These are phyloP conservation scores for Sugiyamaella novakii DNA, from an alignment of 1,139 yeast species.

Conservation along the genomic window DNA sequence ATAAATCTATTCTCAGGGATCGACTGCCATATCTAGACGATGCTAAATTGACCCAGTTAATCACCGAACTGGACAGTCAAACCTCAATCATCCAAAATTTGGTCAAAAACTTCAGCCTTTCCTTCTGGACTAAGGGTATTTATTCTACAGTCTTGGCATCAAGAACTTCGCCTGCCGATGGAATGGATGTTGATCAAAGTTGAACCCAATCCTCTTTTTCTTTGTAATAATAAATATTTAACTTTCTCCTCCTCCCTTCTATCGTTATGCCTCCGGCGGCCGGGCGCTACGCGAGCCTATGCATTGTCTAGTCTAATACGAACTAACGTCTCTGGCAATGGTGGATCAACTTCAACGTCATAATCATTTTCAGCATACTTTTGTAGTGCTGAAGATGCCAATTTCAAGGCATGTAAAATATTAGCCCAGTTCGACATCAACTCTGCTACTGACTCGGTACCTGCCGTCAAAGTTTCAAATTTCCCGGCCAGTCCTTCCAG, in stretches of 20 bases:
- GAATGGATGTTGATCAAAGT: conserved; percentile 10
- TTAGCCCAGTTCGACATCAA: conserved; percentile 66
- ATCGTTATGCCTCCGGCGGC: background rate
- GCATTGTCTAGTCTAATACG: conserved; percentile 56
- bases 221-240: background rate
- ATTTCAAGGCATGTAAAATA: conserved; percentile 62
- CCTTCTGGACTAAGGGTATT: conserved; percentile 34
- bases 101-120: conserved; percentile 23
- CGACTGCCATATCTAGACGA: conserved; percentile 33
- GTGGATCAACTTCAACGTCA: conserved; percentile 44
- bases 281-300: background rate
- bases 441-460: conserved; percentile 51
- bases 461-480: conserved; percentile 55
- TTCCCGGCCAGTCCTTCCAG: conserved; percentile 54
- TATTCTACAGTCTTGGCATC: conserved; percentile 24
- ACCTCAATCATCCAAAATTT: conserved; percentile 18
- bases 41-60: conserved; percentile 21
- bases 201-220: no score
- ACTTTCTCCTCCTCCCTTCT: background rate
- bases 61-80: conserved; percentile 22
- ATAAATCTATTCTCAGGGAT: conserved; percentile 7
- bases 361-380: conserved; percentile 53
- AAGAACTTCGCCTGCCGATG: conserved; percentile 1
- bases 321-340: conserved; percentile 68
- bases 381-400: conserved; percentile 61